Evolutionary conservation across 257 asterid genomes (phyloP).

Genomic region (Linaria vulgaris): DNA sequence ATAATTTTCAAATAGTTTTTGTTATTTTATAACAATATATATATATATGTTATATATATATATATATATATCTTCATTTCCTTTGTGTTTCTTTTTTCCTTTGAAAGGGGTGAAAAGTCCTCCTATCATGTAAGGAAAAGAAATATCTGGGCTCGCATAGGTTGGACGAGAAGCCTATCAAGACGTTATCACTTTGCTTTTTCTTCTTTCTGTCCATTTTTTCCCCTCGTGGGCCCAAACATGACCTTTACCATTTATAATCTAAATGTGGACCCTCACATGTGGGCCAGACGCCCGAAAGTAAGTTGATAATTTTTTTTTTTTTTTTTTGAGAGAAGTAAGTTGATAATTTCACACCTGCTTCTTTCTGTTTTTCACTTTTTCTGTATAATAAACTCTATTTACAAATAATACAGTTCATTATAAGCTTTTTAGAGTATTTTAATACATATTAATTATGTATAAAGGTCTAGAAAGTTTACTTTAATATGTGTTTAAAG

Average conservation of each 20-base stretch:
- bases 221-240: constrained; percentile 11
- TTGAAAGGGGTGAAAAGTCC: background rate
- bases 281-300: constrained; percentile 13
- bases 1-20: too few species aligned
- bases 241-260: constrained; percentile 14
- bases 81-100: too few species aligned
- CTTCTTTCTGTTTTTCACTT: background rate
- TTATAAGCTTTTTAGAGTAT: background rate
- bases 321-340: too few species aligned
- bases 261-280: constrained; percentile 24
- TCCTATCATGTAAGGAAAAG: background rate
- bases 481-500: background rate
- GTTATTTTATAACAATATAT: too few species aligned
- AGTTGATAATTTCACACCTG: constrained; percentile 13
- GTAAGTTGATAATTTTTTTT: constrained; percentile 4
- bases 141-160: background rate
- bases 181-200: constrained; percentile 2
- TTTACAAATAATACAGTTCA: background rate
- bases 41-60: too few species aligned
- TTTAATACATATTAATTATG: background rate
- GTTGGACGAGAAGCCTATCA: background rate
- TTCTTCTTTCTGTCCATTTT: background rate
- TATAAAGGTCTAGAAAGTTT: background rate
- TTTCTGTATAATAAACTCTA: too few species aligned
- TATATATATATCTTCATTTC: too few species aligned